Base-by-base conservation (phyloP, 257 asterid genomes). In the Catharanthus roseus region DNA sequence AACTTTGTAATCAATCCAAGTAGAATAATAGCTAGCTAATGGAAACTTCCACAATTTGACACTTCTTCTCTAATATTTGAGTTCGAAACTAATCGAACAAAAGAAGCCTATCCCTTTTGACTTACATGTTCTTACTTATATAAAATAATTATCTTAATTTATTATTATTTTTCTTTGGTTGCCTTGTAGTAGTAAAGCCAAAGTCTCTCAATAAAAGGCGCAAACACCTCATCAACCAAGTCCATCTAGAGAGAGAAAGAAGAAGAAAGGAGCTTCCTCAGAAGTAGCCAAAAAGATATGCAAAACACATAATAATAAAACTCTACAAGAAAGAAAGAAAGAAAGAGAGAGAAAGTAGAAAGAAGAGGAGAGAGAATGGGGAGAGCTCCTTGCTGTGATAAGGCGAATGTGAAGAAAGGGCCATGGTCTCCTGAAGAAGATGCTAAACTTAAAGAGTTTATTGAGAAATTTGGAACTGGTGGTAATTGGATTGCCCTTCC, bases 401-500 rank as follows among this genome's bases (percentile, higher is more conserved):
- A 92, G 81, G 90, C 95, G 7, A 91, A 84, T 77, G 97, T 91
- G 75, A 91, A 91, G 88, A 91, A 80, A 71, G 97, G 97, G 60
- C 96, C 97, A 69, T 92, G 97, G 97, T 88, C 97, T 3, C 97
- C 97, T 57, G 97, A 89, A 74, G 97, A 92, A 86, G 97, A 92
- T 81, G 90, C 89, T 0, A 92, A 89, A 63, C 95, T 92, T 6
- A 92, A 89, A 72, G 96, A 88, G 56, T 92, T 84, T 74, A 88
- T 92, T 10, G 86, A 88, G 23, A 92, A 86, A 77, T 85, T 26
- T 67, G 96, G 97, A 19, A 89, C 95, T 42, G 90, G 88, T 67
- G 96, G 96, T 6, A 91, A 89, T 21, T 91, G 96, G 96, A 89
- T 91, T 65, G 86, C 95, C 44, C 89, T 91, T 13, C 97, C 97